Conservation (phyloP, 2,329 filamentous ascomycete species). For the Colletotrichum truncatum region DNA sequence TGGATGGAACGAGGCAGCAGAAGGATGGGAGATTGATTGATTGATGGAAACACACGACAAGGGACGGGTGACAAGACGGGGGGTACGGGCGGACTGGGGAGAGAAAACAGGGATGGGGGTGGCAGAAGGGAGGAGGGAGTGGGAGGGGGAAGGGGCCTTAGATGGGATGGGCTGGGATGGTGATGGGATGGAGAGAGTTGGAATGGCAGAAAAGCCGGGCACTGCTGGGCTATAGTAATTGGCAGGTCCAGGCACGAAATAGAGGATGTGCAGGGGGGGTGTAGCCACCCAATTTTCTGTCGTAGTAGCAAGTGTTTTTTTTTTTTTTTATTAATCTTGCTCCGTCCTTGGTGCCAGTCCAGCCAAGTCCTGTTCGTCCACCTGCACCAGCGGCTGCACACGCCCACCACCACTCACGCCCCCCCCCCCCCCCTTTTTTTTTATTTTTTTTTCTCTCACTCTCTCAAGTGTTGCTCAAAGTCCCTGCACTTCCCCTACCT, state of each 20-base stretch:
- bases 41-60: constrained; percentile 34
- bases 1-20: constrained; percentile 29
- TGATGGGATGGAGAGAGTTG: constrained; percentile 9
- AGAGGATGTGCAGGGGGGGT: not conserved
- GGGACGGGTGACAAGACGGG: constrained; percentile 14
- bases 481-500: not conserved
- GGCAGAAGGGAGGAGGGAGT: constrained; percentile 7
- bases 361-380: not conserved
- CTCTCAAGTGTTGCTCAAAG: not conserved
- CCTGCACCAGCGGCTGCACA: not conserved
- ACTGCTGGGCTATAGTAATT: constrained; percentile 20
- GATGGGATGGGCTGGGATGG: constrained; percentile 24
- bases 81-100: constrained; percentile 8
- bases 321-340: not conserved
- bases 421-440: not conserved
- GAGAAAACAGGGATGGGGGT: constrained; percentile 12
- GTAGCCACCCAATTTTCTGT: not conserved
- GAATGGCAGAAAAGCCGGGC: constrained; percentile 18
- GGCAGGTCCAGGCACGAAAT: constrained; percentile 9
- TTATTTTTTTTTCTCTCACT: not conserved
- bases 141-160: not conserved
- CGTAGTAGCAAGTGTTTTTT: too few species aligned
- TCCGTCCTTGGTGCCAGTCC: not conserved
- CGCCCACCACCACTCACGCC: not conserved
- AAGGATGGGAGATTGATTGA: constrained; percentile 33